phyloP scores from a whole-genome alignment of 2,329 filamentous ascomycete genomes.

The Trichocomaceae sp. region DNA sequence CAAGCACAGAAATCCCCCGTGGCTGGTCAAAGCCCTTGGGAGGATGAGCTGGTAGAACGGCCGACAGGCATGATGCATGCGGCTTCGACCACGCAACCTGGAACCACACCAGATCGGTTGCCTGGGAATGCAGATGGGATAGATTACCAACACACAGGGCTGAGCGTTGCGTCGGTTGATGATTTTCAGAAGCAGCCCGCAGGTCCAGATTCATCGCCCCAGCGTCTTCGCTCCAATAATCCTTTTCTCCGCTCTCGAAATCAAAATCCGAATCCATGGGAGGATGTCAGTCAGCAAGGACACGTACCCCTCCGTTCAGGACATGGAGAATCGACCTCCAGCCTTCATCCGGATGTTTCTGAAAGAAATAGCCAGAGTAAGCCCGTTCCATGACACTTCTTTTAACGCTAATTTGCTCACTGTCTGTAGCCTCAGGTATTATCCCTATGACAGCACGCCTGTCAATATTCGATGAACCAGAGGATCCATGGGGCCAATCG shows the following conservation, averaged over 20 bases:
- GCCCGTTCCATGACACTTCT: not conserved
- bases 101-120: not conserved
- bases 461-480: conserved; percentile 29
- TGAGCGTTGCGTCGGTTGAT: conserved; percentile 16
- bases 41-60: conserved; percentile 24
- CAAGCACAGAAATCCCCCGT: conserved; percentile 32
- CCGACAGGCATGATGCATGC: conserved; percentile 11
- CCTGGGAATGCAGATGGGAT: not conserved
- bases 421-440: conserved; percentile 20
- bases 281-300: conserved; percentile 4
- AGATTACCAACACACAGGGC: conserved; percentile 3
- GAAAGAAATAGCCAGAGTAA: conserved; percentile 30
- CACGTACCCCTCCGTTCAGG: conserved; percentile 10
- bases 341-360: conserved; percentile 19
- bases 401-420: not conserved
- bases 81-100: not conserved
- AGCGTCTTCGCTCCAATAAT: conserved; percentile 34
- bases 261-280: conserved; percentile 14
- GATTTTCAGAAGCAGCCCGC: conserved; percentile 17
- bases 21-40: conserved; percentile 27
- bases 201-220: conserved; percentile 16
- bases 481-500: conserved; percentile 23
- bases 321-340: conserved; percentile 18
- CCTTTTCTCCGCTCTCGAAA: conserved; percentile 31
- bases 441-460: conserved; percentile 36